These are phyloP conservation scores for Starmerella ratchasimensis DNA, from an alignment of 805 yeast genomes.

Conservation along the genomic window DNA sequence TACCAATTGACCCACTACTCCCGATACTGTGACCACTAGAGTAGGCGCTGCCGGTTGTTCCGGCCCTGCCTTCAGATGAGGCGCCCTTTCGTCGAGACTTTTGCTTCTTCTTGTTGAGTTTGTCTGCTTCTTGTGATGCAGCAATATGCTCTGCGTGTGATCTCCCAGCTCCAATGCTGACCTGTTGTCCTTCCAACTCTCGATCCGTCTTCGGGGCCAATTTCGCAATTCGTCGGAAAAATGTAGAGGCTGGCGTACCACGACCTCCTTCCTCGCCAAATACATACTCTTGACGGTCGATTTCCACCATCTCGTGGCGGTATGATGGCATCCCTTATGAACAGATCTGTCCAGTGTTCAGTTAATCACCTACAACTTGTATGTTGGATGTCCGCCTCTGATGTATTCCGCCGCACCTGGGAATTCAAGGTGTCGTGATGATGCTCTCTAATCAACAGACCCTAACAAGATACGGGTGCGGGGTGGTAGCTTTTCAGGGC, in stretches of 20 bases:
- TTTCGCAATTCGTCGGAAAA: slow-evolving; percentile 30
- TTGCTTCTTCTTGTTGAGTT: slow-evolving; percentile 4
- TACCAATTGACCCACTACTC: too few relatives aligned
- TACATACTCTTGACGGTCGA: slow-evolving; percentile 37
- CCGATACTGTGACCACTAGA: too few relatives aligned
- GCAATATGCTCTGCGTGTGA: slow-evolving; percentile 35
- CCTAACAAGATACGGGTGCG: too few relatives aligned
- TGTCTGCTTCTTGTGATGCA: slow-evolving; percentile 2
- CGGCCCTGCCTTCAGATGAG: neutral
- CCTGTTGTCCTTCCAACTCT: slow-evolving; percentile 21
- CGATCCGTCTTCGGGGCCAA: slow-evolving; percentile 12
- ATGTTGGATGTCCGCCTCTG: too few relatives aligned
- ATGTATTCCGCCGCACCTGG: too few relatives aligned
- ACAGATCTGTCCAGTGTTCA: too few relatives aligned
- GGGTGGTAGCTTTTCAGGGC: too few relatives aligned
- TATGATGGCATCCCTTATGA: slow-evolving; percentile 12
- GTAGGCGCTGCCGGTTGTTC: neutral
- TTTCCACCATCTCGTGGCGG: slow-evolving; percentile 20
- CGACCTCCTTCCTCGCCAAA: slow-evolving; percentile 58
- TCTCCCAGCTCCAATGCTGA: slow-evolving; percentile 41
- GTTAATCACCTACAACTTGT: slow-evolving; percentile 2
- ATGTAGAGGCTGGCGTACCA: slow-evolving; percentile 44
- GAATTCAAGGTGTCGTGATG: too few relatives aligned
- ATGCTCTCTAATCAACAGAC: too few relatives aligned
- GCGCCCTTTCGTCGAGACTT: slow-evolving; percentile 5